A percentile compares a stretch with the other conserved stretches of the same genome.
These are phyloP conservation scores for Rhazya stricta DNA, from an alignment of 257 asterid species.

Conservation along the genomic window DNA sequence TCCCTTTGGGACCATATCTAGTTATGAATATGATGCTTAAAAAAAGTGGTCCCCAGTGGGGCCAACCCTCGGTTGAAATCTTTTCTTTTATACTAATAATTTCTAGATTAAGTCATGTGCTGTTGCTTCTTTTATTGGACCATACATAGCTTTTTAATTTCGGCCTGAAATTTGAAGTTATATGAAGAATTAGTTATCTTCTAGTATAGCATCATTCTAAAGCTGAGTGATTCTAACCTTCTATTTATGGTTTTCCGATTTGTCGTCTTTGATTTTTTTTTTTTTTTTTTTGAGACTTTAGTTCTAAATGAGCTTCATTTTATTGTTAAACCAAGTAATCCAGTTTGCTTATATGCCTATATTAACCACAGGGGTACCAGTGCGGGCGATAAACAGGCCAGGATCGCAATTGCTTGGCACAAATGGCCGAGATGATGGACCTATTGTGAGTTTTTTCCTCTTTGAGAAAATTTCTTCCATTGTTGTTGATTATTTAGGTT, in stretches of 20 bases:
- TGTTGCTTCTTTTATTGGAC: neutral
- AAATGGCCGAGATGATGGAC: constrained; percentile 98
- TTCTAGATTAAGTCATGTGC: neutral
- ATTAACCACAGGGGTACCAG: constrained; percentile 57
- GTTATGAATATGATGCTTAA: neutral
- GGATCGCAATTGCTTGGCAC: constrained; percentile 85
- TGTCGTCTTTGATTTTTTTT: neutral
- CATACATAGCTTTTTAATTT: neutral
- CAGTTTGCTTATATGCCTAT: constrained; percentile 20
- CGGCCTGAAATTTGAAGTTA: neutral
- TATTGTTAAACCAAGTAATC: constrained; percentile 6
- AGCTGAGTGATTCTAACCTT: neutral
- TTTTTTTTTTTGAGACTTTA: too few relatives aligned
- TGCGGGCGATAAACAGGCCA: constrained; percentile 88
- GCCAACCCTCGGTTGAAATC: neutral
- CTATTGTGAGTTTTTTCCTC: constrained; percentile 56
- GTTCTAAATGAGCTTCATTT: neutral
- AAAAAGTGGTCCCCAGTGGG: neutral
- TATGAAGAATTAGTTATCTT: neutral
- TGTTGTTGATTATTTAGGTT: constrained; percentile 10
- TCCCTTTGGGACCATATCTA: constrained; percentile 15
- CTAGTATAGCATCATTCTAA: neutral
- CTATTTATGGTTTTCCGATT: neutral
- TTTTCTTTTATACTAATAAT: neutral
- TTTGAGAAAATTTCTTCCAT: constrained; percentile 1